Evolutionary conservation across 805 yeast species (phyloP).

Genomic region (Kodamaea kakaduensis): DNA sequence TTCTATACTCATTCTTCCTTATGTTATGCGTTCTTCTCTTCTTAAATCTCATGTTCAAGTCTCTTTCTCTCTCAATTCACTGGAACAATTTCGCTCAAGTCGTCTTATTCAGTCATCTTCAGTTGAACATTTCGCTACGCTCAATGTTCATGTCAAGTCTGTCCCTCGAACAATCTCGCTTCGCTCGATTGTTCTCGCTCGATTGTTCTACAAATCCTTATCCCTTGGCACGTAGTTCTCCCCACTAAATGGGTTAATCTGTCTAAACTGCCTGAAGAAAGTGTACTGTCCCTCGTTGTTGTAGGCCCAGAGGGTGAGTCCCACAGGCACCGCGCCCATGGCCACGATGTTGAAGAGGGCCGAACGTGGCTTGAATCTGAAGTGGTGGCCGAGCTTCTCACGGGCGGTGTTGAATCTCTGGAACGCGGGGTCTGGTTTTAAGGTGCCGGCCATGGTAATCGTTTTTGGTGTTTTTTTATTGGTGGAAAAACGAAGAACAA

Average conservation of each 20-base stretch:
- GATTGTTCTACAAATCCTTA: constrained; percentile 42
- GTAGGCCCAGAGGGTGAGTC: constrained; percentile 35
- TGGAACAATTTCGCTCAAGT: too few relatives aligned
- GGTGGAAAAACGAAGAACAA: constrained; percentile 1
- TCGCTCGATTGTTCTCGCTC: too few relatives aligned
- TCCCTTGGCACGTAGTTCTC: constrained; percentile 41
- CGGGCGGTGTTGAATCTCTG: constrained; percentile 41
- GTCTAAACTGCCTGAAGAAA: constrained; percentile 34
- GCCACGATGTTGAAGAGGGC: constrained; percentile 31
- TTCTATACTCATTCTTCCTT: too few relatives aligned
- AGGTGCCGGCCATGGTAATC: constrained; percentile 38
- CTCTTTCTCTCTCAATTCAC: too few relatives aligned
- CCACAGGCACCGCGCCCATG: constrained; percentile 39
- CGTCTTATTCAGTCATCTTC: too few relatives aligned
- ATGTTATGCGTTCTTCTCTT: too few relatives aligned
- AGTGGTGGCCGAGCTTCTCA: constrained; percentile 39
- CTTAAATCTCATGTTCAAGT: too few relatives aligned
- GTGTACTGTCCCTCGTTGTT: constrained; percentile 34
- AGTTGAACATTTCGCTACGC: too few relatives aligned
- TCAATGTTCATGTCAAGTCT: too few relatives aligned
- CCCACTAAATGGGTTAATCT: constrained; percentile 29
- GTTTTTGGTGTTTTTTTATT: constrained; percentile 1
- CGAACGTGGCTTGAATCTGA: constrained; percentile 39
- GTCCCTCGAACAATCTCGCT: too few relatives aligned
- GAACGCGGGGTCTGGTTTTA: constrained; percentile 40